A percentile compares a stretch with the other conserved stretches of the same genome.
Conservation (phyloP, 1,284 basidiomycete species). For the Mrakiaceae sp. region DNA sequence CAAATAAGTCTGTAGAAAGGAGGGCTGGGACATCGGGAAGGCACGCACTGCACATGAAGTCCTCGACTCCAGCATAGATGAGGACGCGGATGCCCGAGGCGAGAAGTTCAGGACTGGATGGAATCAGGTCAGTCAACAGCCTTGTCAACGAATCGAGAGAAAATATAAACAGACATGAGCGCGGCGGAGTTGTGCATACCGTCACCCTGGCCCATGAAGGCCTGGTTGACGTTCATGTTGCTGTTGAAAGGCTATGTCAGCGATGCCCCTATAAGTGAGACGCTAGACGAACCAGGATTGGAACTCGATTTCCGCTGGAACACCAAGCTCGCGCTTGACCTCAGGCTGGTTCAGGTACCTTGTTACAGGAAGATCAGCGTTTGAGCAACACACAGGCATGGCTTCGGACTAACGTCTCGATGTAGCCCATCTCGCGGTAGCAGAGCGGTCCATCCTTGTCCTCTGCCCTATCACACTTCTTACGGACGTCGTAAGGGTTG, state of each 20-base stretch:
- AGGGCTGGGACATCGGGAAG: not conserved
- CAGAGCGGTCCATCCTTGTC: constrained; percentile 43
- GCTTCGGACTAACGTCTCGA: constrained; percentile 40
- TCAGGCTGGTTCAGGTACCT: constrained; percentile 57
- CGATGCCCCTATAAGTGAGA: constrained; percentile 20
- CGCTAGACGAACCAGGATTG: constrained; percentile 22
- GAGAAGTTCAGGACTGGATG: constrained; percentile 38
- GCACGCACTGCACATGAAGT: constrained; percentile 65
- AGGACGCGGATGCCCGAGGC: constrained; percentile 62
- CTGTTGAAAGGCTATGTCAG: constrained; percentile 19
- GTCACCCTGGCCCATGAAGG: constrained; percentile 62
- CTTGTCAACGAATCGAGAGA: too few species aligned
- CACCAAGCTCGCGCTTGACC: constrained; percentile 65
- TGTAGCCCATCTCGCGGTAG: constrained; percentile 66
- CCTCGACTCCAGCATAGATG: constrained; percentile 75
- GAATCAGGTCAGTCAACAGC: too few species aligned
- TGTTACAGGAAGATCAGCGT: too few species aligned
- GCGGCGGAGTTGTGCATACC: constrained; percentile 63
- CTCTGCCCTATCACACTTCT: constrained; percentile 49
- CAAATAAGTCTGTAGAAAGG: constrained; percentile 19
- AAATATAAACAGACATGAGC: constrained; percentile 47
- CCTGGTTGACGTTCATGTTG: constrained; percentile 42
- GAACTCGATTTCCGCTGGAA: constrained; percentile 25
- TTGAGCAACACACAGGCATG: too few species aligned
- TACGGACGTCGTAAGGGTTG: constrained; percentile 68